Conservation (phyloP, 2,329 filamentous ascomycete species). For the Pestalotiopsis sp. region DNA sequence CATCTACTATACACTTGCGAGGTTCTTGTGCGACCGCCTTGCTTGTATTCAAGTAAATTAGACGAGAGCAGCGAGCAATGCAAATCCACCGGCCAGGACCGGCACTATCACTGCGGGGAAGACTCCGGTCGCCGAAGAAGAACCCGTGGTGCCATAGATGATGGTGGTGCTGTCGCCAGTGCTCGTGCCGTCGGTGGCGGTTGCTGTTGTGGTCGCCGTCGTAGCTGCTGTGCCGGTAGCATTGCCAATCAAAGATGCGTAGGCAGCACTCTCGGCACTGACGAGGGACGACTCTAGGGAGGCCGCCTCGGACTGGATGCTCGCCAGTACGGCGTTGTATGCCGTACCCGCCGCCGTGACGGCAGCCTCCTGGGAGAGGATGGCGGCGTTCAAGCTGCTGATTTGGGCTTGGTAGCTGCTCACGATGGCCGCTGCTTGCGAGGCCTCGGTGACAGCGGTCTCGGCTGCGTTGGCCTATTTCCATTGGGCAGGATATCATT, state of each 20-base stretch:
- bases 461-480: not conserved
- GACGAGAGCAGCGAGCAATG: not conserved
- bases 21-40: no score
- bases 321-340: not conserved
- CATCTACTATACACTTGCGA: not conserved
- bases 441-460: not conserved
- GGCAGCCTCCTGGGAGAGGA: not conserved
- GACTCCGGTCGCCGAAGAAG: not conserved
- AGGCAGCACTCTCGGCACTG: not conserved
- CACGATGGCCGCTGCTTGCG: not conserved
- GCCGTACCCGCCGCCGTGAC: not conserved
- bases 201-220: not conserved
- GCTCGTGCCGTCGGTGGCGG: not conserved
- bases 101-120: not conserved
- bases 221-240: not conserved
- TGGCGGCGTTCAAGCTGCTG: conserved; percentile 4
- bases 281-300: not conserved
- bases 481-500: not conserved
- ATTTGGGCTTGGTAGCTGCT: conserved; percentile 1
- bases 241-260: not conserved
- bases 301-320: conserved; percentile 8
- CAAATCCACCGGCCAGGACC: not conserved
- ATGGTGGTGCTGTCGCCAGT: not conserved
- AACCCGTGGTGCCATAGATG: not conserved
- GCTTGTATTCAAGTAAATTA: not conserved